Percentiles rank a stretch among this genome's conserved stretches.
Conservation (phyloP, 331 rosid genomes). For the Arachis monticola region DNA sequence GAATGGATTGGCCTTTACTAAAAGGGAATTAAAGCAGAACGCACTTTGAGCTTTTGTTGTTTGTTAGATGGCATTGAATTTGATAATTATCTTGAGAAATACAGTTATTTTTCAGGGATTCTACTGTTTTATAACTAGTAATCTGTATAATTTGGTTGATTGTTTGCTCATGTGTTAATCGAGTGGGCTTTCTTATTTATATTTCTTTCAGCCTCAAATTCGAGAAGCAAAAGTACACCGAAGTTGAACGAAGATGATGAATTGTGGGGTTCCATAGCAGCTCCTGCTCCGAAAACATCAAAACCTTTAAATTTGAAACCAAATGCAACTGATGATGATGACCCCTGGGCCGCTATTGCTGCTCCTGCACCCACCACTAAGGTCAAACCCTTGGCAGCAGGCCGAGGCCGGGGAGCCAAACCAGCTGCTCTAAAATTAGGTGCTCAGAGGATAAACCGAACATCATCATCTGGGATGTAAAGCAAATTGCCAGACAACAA, state of each 20-base stretch:
- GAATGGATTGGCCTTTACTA: slow-evolving; percentile 22
- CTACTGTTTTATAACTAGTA: not conserved
- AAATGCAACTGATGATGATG: slow-evolving; percentile 62
- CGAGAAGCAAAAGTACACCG: slow-evolving; percentile 59
- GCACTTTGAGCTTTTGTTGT: slow-evolving; percentile 26
- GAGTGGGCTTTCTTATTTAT: slow-evolving; percentile 8
- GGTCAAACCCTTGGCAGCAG: slow-evolving; percentile 76
- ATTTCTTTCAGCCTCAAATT: slow-evolving; percentile 53
- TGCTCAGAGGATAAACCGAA: slow-evolving; percentile 88
- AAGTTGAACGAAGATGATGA: slow-evolving; percentile 65
- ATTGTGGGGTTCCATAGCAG: slow-evolving; percentile 94
- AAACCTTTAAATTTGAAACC: slow-evolving; percentile 66
- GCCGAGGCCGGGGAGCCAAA: slow-evolving; percentile 80
- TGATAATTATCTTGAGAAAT: slow-evolving; percentile 6
- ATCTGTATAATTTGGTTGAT: slow-evolving; percentile 27
- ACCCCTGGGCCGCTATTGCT: slow-evolving; percentile 99
- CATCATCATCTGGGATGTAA: slow-evolving; percentile 76
- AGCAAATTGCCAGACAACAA: slow-evolving; percentile 15
- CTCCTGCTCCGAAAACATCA: slow-evolving; percentile 84
- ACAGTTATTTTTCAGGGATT: not conserved
- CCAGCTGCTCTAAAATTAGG: slow-evolving; percentile 81
- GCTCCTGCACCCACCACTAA: slow-evolving; percentile 90
- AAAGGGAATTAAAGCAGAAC: slow-evolving; percentile 23
- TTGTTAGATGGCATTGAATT: slow-evolving; percentile 25
- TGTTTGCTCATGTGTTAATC: slow-evolving; percentile 11